These are phyloP conservation scores for Amanita exitialis DNA, from an alignment of 768 basidiomycete species.

Conservation along the genomic window DNA sequence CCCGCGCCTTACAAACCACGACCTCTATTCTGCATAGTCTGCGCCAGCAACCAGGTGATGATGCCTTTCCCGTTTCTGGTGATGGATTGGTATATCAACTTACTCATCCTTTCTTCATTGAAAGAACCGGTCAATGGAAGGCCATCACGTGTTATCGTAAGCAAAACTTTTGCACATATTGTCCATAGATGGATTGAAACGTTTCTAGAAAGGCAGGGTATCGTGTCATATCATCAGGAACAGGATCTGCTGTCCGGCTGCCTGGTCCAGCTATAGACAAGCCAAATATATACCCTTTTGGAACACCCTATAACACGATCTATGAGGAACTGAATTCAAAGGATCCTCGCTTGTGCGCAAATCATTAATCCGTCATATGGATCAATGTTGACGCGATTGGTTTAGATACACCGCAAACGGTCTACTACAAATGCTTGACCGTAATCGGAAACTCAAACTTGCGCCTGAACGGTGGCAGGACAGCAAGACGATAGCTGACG, in stretches of 20 bases:
- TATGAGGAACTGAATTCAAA: constrained; percentile 83
- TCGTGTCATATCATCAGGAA: constrained; percentile 89
- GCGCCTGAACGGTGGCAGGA: constrained; percentile 99
- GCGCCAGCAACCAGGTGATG: constrained; percentile 95
- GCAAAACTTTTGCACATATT: constrained; percentile 21
- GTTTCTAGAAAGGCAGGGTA: constrained; percentile 74
- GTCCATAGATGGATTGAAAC: constrained; percentile 6
- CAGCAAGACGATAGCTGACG: constrained; percentile 76
- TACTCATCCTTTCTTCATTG: background rate
- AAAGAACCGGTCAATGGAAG: constrained; percentile 99
- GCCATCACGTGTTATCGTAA: constrained; percentile 82
- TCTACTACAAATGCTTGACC: constrained; percentile 89
- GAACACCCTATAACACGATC: constrained; percentile 93
- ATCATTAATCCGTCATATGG: background rate
- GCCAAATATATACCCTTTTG: constrained; percentile 94
- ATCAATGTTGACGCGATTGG: constrained; percentile 4
- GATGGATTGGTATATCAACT: background rate
- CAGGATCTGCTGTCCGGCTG: constrained; percentile 92
- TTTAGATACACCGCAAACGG: constrained; percentile 88
- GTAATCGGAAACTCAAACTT: constrained; percentile 83
- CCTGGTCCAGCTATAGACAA: constrained; percentile 96
- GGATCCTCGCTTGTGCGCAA: constrained; percentile 71
- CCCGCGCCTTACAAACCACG: constrained; percentile 43
- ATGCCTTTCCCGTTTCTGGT: constrained; percentile 4
- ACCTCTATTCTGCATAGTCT: constrained; percentile 94